phyloP scores from a whole-genome alignment of 352 stramenopile species.

The Pythium inflatum region DNA sequence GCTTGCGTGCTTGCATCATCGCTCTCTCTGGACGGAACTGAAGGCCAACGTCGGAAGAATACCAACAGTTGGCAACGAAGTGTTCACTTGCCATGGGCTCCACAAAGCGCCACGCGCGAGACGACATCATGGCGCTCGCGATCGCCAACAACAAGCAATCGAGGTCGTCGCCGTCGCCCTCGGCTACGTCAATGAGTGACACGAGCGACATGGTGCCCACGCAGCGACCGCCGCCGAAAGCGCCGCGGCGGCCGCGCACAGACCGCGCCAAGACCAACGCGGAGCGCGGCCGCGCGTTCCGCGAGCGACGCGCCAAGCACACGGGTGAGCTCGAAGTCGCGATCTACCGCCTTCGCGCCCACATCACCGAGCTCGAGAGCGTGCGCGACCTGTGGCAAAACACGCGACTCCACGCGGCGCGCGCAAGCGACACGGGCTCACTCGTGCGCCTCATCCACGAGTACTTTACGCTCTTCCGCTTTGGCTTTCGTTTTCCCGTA shows the following conservation, averaged over 20 bases:
- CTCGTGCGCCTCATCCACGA: conserved; percentile 27
- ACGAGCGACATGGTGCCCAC: too few species aligned
- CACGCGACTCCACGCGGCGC: conserved; percentile 23
- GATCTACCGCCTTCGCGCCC: conserved; percentile 26
- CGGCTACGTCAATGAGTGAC: too few species aligned
- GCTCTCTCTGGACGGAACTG: too few species aligned
- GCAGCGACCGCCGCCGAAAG: too few species aligned
- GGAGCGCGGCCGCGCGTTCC: conserved; percentile 34
- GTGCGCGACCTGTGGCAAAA: conserved; percentile 26
- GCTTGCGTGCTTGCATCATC: not conserved
- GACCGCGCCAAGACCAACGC: conserved; percentile 29
- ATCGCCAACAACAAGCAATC: not conserved
- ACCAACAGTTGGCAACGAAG: too few species aligned
- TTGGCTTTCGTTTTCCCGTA: conserved; percentile 18
- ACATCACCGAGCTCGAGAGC: conserved; percentile 29
- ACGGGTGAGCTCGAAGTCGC: conserved; percentile 27
- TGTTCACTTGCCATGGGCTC: not conserved
- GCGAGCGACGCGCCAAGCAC: conserved; percentile 24
- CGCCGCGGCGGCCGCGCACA: not conserved
- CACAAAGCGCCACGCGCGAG: not conserved
- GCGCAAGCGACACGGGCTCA: conserved; percentile 26
- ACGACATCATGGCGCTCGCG: not conserved
- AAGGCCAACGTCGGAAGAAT: too few species aligned
- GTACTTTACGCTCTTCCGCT: conserved; percentile 29
- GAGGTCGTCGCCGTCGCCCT: too few species aligned